A percentile compares a stretch with the other conserved stretches of the same genome.
Evolutionary conservation across 306 rosid species (phyloP).

Genomic region (Quercus suber): DNA sequence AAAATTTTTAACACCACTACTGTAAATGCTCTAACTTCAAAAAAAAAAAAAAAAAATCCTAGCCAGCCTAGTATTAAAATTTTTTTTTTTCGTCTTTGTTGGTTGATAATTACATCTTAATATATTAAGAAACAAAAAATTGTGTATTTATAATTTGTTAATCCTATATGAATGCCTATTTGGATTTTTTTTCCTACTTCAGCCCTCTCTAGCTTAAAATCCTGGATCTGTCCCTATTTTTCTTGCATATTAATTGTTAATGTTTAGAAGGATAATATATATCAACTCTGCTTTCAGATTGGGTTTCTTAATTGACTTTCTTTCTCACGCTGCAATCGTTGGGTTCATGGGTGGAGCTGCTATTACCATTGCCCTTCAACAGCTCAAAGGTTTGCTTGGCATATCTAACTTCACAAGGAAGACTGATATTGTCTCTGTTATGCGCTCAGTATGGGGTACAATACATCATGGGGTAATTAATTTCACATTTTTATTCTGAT

Average conservation of each 20-base stretch:
- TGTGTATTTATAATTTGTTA: no score
- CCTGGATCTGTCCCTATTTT: rapidly evolving
- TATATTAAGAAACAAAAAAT: no score
- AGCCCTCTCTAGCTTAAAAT: rapidly evolving
- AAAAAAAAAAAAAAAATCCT: no score
- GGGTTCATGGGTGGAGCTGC: slow-evolving; percentile 99
- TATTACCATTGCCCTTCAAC: slow-evolving; percentile 94
- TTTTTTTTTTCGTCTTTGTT: no score
- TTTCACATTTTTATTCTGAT: neutral
- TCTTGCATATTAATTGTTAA: no score
- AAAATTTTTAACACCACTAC: no score
- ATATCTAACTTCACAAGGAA: slow-evolving; percentile 66
- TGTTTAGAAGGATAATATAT: no score
- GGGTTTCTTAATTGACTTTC: slow-evolving; percentile 94
- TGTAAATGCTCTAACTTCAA: no score
- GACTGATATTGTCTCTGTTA: slow-evolving; percentile 68
- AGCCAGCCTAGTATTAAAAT: no score
- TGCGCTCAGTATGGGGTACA: slow-evolving; percentile 55
- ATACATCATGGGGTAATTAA: slow-evolving; percentile 76
- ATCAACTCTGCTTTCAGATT: slow-evolving; percentile 42
- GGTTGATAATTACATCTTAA: no score
- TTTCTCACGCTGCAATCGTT: slow-evolving; percentile 96
- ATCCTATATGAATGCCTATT: no score
- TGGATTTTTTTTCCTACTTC: no score
- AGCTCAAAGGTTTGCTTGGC: slow-evolving; percentile 93